Conservation (phyloP, 495 filamentous ascomycete species). For the Thermochaetoides thermophila region DNA sequence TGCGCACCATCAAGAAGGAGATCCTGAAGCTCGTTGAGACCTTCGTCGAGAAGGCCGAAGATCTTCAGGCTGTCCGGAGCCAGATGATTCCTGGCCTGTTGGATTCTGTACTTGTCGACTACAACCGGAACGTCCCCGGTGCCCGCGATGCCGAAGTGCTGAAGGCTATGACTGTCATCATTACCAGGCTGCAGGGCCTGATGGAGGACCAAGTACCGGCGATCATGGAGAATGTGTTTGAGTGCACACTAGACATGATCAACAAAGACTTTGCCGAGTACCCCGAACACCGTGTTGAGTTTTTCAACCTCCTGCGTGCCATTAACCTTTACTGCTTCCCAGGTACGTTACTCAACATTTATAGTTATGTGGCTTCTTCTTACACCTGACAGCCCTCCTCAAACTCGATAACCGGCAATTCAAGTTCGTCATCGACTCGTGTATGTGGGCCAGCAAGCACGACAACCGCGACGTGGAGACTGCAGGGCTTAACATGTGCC, state of each 20-base stretch:
- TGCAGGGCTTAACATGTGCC: slow-evolving; percentile 97
- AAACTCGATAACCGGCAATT: slow-evolving; percentile 91
- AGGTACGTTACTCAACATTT: slow-evolving; percentile 6
- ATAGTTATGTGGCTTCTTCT: neutral
- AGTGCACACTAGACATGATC: slow-evolving; percentile 98
- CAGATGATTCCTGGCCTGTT: slow-evolving; percentile 96
- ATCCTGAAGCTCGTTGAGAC: slow-evolving; percentile 96
- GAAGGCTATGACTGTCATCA: slow-evolving; percentile 94
- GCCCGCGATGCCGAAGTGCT: slow-evolving; percentile 93
- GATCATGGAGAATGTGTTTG: slow-evolving; percentile 98
- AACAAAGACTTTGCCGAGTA: slow-evolving; percentile 99
- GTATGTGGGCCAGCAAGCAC: slow-evolving; percentile 99
- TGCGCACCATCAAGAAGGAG: slow-evolving; percentile 98
- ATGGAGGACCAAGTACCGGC: slow-evolving; percentile 97
- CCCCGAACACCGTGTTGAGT: slow-evolving; percentile 93
- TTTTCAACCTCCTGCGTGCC: slow-evolving; percentile 88
- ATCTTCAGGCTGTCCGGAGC: slow-evolving; percentile 76
- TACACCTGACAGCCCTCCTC: slow-evolving; percentile 44
- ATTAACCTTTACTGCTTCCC: slow-evolving; percentile 97
- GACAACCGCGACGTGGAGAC: slow-evolving; percentile 97
- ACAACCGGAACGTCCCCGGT: slow-evolving; percentile 91
- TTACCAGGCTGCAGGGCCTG: slow-evolving; percentile 66
- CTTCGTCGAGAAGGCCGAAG: slow-evolving; percentile 95
- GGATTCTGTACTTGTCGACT: slow-evolving; percentile 87
- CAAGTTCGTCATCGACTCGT: slow-evolving; percentile 98